Base-by-base conservation (phyloP, 192 early-diverging fungal species). In the Rhizophagus clarus region DNA sequence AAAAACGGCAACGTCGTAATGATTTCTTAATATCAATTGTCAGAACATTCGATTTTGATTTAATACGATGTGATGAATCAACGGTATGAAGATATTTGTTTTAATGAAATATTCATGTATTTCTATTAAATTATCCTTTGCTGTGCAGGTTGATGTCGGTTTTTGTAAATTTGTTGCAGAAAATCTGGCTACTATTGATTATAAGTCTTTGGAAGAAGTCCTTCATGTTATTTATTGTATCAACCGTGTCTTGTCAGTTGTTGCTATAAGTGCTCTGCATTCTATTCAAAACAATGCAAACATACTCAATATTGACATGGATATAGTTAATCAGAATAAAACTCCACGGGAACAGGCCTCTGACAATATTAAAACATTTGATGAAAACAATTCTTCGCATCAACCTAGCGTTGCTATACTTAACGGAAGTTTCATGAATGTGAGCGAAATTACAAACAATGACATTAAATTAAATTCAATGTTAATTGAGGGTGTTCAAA, bases 161-260 rank as follows among this genome's bases (percentile, higher is more conserved):
- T 93, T 91, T 69, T 85, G 84, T 28, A 86, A 91, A 49, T 98
- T 97, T 87, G 82, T 97, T 6, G 94, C 92, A 0, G 96, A 97
- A 72, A 96, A 92, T 82, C 78, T 97, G 31, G 89, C 96, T 0
- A 86, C 91, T 3, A 83, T 98, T 12, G 90, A 96, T 71, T 97
- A 91, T 81, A 93, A 92, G 80, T 89, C 88, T 17, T 84, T 90
- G 56, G 96, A 96, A 49, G 97, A 98, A 85, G 89, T 96, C 20
- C 79, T 96, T 28, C 86, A 88, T 64, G 88, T 97, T 7, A 86
- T 95, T 15, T 91, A 94, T 83, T 88, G 90, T 68, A 88, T 93
- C 63, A 90, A 93, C 82, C 85, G 94, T 22, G 84, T 94, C 4
- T 85, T 97, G 40, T 91, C 95, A 2, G 89, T 94, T 24, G 84